Conservation (phyloP, 352 stramenopile species). For the Aphanomyces euteiches region DNA sequence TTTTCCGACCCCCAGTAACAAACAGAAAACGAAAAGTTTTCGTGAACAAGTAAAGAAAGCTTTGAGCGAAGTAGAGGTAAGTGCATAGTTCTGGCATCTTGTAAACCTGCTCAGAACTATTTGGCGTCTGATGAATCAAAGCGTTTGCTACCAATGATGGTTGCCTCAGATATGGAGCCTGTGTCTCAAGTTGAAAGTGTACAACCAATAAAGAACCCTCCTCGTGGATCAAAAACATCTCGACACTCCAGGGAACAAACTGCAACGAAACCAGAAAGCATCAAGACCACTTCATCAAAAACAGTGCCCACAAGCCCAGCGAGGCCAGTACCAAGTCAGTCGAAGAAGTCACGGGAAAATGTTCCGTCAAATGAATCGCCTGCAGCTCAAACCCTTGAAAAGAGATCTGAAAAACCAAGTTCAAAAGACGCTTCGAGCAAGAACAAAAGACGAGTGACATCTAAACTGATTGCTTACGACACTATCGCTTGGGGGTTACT, state of each 20-base stretch:
- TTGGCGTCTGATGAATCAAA: neutral
- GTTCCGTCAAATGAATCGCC: neutral
- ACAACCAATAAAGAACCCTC: no score
- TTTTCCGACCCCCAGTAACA: neutral
- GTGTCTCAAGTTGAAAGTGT: neutral
- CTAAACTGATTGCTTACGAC: slow-evolving; percentile 9
- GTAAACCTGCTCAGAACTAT: neutral
- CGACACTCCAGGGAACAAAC: neutral
- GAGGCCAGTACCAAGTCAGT: neutral
- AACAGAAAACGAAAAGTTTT: neutral
- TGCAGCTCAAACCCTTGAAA: neutral
- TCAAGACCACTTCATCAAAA: neutral
- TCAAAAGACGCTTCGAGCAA: neutral
- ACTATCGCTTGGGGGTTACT: slow-evolving; percentile 5
- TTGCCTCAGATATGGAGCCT: neutral
- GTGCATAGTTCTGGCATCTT: neutral
- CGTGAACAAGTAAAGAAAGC: slow-evolving; percentile 12
- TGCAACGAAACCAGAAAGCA: neutral
- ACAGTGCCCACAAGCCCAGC: neutral
- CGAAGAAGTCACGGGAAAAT: neutral
- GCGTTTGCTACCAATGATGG: neutral
- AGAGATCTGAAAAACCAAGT: slow-evolving; percentile 1
- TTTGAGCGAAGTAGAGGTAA: neutral
- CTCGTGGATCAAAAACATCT: no score
- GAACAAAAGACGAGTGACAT: neutral